phyloP scores from a whole-genome alignment of 805 yeast species.

The Suhomyces faveliae region DNA sequence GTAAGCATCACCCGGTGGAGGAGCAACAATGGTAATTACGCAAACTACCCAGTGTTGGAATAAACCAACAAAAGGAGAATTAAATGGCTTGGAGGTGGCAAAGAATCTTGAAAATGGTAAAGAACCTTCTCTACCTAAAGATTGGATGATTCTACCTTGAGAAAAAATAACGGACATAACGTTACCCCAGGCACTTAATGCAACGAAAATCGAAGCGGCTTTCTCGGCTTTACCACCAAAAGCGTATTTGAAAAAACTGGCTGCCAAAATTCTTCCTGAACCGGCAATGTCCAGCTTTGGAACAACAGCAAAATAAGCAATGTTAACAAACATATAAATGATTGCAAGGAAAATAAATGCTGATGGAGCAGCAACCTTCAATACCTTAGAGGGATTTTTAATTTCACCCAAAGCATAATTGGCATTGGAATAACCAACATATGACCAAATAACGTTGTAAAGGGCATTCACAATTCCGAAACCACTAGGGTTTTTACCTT shows the following conservation, averaged over 20 bases:
- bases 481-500: conserved; percentile 55
- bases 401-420: conserved; percentile 82
- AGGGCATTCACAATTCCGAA: conserved; percentile 72
- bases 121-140: conserved; percentile 78
- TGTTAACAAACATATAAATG: conserved; percentile 71
- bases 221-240: conserved; percentile 67
- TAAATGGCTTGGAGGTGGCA: conserved; percentile 70
- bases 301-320: conserved; percentile 81
- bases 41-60: conserved; percentile 77
- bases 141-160: conserved; percentile 79
- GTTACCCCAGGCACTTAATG: conserved; percentile 78
- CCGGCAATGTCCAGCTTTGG: conserved; percentile 57
- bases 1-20: conserved; percentile 85
- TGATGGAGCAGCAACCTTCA: conserved; percentile 71
- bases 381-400: conserved; percentile 67
- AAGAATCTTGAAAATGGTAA: conserved; percentile 72
- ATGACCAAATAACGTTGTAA: conserved; percentile 83
- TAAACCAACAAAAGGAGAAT: conserved; percentile 70
- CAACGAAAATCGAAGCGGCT: conserved; percentile 78
- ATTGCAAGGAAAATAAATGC: conserved; percentile 62
- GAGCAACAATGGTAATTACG: conserved; percentile 67
- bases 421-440: conserved; percentile 78
- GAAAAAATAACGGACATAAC: conserved; percentile 78
- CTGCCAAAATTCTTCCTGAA: conserved; percentile 74
- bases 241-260: conserved; percentile 68